A percentile compares a stretch with the other conserved stretches of the same genome.
phyloP scores from a whole-genome alignment of 2,329 filamentous ascomycete genomes.

The Monilinia vaccinii-corymbosi region DNA sequence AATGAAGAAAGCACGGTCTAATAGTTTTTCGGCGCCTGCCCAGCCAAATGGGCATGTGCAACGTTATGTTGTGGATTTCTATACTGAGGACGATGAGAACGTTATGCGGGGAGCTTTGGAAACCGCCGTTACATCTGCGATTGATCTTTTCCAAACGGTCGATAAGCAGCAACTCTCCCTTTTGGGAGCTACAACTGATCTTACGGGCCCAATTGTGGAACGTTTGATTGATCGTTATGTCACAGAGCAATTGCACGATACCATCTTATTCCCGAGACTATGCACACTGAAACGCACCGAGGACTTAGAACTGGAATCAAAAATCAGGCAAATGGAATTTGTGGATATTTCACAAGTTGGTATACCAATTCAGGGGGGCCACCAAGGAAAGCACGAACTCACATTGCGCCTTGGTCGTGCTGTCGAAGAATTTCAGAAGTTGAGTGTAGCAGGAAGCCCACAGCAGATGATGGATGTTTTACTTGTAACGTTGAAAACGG shows the following conservation, averaged over 20 bases:
- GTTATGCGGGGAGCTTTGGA: slow-evolving; percentile 82
- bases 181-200: slow-evolving; percentile 82
- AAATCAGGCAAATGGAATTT: slow-evolving; percentile 86
- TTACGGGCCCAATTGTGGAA: slow-evolving; percentile 88
- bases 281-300: slow-evolving; percentile 70
- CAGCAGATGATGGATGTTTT: slow-evolving; percentile 32
- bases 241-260: slow-evolving; percentile 81
- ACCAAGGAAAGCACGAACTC: slow-evolving; percentile 71
- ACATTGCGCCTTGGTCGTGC: slow-evolving; percentile 67
- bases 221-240: slow-evolving; percentile 92
- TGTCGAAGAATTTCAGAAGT: slow-evolving; percentile 82
- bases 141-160: slow-evolving; percentile 90
- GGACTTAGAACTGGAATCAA: slow-evolving; percentile 78
- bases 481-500: slow-evolving; percentile 55
- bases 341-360: slow-evolving; percentile 94
- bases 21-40: slow-evolving; percentile 33
- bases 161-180: slow-evolving; percentile 93
- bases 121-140: slow-evolving; percentile 83
- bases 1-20: slow-evolving; percentile 46
- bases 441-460: slow-evolving; percentile 53
- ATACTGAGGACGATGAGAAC: slow-evolving; percentile 83
- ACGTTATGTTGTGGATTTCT: slow-evolving; percentile 44
- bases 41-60: slow-evolving; percentile 32
- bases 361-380: slow-evolving; percentile 72
- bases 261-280: slow-evolving; percentile 73